A percentile compares a stretch with the other conserved stretches of the same genome.
Evolutionary conservation across 495 filamentous ascomycete genomes (phyloP).

Genomic region (Chaetomium fimeti): DNA sequence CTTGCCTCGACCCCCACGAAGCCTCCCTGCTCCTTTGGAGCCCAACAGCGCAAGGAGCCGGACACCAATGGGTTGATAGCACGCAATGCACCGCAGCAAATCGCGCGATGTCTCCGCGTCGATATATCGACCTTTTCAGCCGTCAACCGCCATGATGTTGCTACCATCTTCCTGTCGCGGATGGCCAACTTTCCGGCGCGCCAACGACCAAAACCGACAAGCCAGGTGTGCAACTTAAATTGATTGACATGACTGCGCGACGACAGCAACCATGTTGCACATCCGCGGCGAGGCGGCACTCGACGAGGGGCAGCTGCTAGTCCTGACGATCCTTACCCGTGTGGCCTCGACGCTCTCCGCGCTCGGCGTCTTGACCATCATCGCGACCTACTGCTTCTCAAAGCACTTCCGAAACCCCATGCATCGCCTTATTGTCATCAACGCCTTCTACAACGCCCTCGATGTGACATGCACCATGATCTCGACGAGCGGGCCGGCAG

Average conservation of each 20-base stretch:
- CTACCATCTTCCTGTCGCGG: background rate
- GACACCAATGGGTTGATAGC: slow-evolving; percentile 4
- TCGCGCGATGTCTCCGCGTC: slow-evolving; percentile 12
- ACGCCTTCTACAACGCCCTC: slow-evolving; percentile 48
- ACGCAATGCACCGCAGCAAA: slow-evolving; percentile 8
- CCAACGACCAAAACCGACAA: background rate
- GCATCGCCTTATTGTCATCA: slow-evolving; percentile 51
- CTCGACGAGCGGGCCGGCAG: slow-evolving; percentile 42
- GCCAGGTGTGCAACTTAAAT: background rate
- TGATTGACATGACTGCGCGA: background rate
- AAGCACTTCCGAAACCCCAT: slow-evolving; percentile 49
- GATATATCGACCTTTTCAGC: slow-evolving; percentile 10
- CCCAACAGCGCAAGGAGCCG: background rate
- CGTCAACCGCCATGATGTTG: background rate
- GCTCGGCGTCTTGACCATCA: slow-evolving; percentile 43
- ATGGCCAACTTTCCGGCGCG: background rate
- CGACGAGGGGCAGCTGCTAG: slow-evolving; percentile 34
- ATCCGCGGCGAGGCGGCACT: slow-evolving; percentile 29
- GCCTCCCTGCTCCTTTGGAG: background rate
- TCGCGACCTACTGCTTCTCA: slow-evolving; percentile 41
- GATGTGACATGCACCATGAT: slow-evolving; percentile 50
- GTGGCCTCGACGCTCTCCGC: slow-evolving; percentile 42
- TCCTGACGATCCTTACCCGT: slow-evolving; percentile 40
- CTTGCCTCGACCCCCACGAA: slow-evolving; percentile 5
- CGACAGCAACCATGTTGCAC: slow-evolving; percentile 22